Evolutionary conservation across 495 filamentous ascomycete genomes (phyloP).

Genomic region (Aspergillus indologenus): DNA sequence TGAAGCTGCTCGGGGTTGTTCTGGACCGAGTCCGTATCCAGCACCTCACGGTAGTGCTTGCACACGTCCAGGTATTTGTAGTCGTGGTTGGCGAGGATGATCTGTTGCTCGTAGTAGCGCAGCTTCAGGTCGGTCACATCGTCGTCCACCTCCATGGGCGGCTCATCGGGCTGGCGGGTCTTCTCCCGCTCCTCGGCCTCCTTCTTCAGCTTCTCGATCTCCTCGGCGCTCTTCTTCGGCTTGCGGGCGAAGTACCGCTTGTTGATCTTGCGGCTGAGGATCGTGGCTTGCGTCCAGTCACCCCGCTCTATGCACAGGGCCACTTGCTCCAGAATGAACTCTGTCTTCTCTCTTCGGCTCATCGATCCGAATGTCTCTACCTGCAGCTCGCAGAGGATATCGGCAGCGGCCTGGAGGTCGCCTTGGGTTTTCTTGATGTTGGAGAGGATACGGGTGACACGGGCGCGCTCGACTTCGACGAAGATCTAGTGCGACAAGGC

Average conservation of each 20-base stretch:
- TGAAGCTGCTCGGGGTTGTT: slow-evolving; percentile 80
- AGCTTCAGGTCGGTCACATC: slow-evolving; percentile 97
- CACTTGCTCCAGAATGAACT: slow-evolving; percentile 96
- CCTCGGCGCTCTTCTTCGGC: slow-evolving; percentile 81
- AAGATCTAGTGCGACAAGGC: slow-evolving; percentile 64
- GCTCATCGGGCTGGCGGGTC: slow-evolving; percentile 64
- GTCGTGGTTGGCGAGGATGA: slow-evolving; percentile 90
- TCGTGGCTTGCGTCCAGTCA: slow-evolving; percentile 93
- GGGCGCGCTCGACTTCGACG: slow-evolving; percentile 95
- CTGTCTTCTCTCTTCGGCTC: slow-evolving; percentile 93
- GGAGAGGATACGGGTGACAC: slow-evolving; percentile 89
- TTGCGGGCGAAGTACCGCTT: slow-evolving; percentile 84
- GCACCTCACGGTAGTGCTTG: slow-evolving; percentile 93
- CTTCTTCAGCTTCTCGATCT: slow-evolving; percentile 86
- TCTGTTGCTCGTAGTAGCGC: slow-evolving; percentile 94
- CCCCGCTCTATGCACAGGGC: slow-evolving; percentile 90
- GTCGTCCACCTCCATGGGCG: slow-evolving; percentile 72
- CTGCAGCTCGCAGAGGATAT: slow-evolving; percentile 94
- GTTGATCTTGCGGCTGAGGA: slow-evolving; percentile 95
- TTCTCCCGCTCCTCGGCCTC: slow-evolving; percentile 77
- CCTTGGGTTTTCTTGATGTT: slow-evolving; percentile 96
- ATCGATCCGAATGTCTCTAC: slow-evolving; percentile 99
- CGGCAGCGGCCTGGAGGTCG: slow-evolving; percentile 82
- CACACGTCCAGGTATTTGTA: slow-evolving; percentile 94
- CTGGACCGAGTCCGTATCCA: slow-evolving; percentile 92